phyloP scores from a whole-genome alignment of 2,329 filamentous ascomycete species.

The Pseudogymnoascus pannorum region DNA sequence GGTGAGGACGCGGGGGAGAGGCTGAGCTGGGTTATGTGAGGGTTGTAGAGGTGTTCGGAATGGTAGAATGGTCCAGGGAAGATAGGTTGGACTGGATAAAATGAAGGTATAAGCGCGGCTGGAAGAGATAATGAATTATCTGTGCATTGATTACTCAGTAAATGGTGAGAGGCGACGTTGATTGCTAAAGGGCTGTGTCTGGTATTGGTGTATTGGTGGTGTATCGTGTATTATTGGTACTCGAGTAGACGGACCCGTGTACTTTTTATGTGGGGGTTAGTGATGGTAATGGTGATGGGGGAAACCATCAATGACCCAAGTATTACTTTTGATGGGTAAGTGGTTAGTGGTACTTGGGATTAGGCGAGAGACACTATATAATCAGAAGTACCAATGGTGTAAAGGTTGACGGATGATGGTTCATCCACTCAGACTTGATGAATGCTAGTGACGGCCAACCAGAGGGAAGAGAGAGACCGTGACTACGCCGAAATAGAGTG shows the following conservation, averaged over 20 bases:
- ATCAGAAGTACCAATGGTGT: background rate
- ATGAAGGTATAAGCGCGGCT: slow-evolving; percentile 1
- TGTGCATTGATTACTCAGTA: background rate
- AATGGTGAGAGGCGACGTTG: background rate
- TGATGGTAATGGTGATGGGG: background rate
- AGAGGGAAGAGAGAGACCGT: background rate
- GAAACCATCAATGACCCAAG: background rate
- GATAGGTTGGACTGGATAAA: background rate
- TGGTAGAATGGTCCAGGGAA: background rate
- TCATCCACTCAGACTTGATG: background rate
- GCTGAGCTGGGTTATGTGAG: background rate
- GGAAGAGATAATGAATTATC: background rate
- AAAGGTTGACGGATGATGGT: background rate
- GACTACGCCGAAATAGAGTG: background rate
- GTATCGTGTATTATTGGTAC: background rate
- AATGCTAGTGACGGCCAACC: background rate
- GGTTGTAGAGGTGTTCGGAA: background rate
- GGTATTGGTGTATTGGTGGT: background rate
- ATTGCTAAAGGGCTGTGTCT: slow-evolving; percentile 2
- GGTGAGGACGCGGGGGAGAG: background rate
- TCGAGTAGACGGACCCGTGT: background rate
- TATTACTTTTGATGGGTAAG: background rate
- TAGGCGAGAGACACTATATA: background rate
- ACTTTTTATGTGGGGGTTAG: background rate
- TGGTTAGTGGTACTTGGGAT: background rate